Evolutionary conservation across 2,329 filamentous ascomycete species (phyloP), one percentile per base, ranked within the genome.

Genomic region (Penicillium sp.): DNA sequence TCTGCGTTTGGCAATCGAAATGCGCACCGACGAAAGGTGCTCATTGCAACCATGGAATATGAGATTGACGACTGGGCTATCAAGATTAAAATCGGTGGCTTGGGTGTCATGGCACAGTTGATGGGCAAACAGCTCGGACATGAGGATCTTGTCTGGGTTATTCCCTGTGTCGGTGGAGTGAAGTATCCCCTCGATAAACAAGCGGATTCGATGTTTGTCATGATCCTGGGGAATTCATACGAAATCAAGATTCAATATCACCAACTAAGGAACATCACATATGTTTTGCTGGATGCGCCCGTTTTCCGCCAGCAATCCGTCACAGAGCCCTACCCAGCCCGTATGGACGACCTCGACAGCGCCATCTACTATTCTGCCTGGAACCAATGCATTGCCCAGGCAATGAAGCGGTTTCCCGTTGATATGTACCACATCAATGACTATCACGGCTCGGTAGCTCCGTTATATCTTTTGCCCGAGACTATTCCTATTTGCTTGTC

Each of bases 21-120:
- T n/a, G 70, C 76, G 21, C 68, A 63, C 36, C 59, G 77, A 44
- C 76, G 83, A n/a, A 87, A 81, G 33, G 82, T 87, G 2, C 78
- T 89, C 23, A 87, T 89, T 52, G 86, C 85, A 13, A 88, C 86
- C 7, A 87, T 89, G 84, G 86, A 89, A 70, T 89, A 89, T 71
- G 85, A 88, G 60, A 88, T 89, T 59, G 84, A 86, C 54, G 86
- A 89, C 67, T 88, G 86, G 84, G 79, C 74, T 4, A 86, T 89
- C 73, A 88, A 87, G 72, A 85, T 89, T 73, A 89, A 89, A 73
- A 89, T 89, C 46, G 86, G 86, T 58, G 86, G 86, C 59, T 77
- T 89, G 5, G 86, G 86, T 70, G 86, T 88, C 59, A 89, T 89
- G 86, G 85, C 86, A 34, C 84, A 87, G 63, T 75, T 88, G 2